These are phyloP conservation scores for Corymbia citriodora DNA, from an alignment of 441 rosid species.

Conservation along the genomic window DNA sequence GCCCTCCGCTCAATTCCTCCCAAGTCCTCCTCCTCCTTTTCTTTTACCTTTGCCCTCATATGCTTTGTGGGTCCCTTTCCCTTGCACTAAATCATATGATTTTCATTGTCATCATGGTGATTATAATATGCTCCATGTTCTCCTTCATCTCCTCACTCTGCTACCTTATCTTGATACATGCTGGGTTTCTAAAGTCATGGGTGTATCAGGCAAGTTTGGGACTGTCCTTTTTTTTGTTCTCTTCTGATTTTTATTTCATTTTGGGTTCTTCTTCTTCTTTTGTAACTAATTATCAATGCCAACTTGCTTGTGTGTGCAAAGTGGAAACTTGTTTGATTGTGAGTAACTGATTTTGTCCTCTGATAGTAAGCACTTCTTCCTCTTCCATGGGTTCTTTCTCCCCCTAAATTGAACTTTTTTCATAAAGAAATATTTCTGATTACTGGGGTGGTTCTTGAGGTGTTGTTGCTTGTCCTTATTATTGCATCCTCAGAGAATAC, in stretches of 20 bases:
- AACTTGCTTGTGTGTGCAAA: neutral
- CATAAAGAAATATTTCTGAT: neutral
- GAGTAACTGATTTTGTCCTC: neutral
- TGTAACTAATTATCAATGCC: neutral
- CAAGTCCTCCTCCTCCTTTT: neutral
- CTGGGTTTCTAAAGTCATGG: slow-evolving; percentile 21
- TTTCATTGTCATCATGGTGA: slow-evolving; percentile 7
- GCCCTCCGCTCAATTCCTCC: neutral
- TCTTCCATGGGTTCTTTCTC: neutral
- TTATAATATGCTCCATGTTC: slow-evolving; percentile 1
- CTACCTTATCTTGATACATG: slow-evolving; percentile 13
- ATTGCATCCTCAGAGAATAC: neutral
- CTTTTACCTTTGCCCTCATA: slow-evolving; percentile 4
- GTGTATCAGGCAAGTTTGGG: slow-evolving; percentile 20
- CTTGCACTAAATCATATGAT: slow-evolving; percentile 22
- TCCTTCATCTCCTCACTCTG: slow-evolving; percentile 5
- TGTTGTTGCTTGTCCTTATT: neutral
- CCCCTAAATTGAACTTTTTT: neutral
- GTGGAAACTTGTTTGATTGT: neutral
- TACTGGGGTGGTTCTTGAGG: neutral
- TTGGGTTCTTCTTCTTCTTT: neutral
- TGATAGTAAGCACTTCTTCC: neutral
- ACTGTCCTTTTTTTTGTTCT: neutral
- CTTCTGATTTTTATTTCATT: neutral
- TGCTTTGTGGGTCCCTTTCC: slow-evolving; percentile 44